Conservation (phyloP, 345 rosid genomes). For the Heritiera littoralis region DNA sequence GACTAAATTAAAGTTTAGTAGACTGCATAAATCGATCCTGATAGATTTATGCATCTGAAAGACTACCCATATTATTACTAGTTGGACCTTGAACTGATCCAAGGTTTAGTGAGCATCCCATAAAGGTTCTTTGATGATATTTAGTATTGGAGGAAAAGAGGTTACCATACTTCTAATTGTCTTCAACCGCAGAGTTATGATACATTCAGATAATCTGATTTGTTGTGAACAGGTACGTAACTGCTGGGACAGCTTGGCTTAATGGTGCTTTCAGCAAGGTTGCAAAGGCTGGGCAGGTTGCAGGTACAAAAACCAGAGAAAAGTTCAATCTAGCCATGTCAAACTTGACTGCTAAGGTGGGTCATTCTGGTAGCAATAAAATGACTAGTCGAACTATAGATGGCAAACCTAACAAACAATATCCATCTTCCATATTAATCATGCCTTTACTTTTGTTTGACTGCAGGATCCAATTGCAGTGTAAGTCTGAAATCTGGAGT, state of each 20-base stretch:
- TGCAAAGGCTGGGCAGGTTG: conserved; percentile 83
- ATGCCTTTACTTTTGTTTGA: neutral
- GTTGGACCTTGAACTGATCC: neutral
- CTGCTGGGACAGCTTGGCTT: conserved; percentile 86
- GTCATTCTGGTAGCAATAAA: conserved; percentile 19
- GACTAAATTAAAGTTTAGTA: neutral
- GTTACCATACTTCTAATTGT: neutral
- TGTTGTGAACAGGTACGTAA: conserved; percentile 57
- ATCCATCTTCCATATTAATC: neutral
- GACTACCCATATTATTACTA: neutral
- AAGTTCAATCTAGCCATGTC: conserved; percentile 78
- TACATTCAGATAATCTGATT: conserved; percentile 8
- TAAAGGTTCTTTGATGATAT: neutral
- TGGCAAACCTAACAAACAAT: neutral
- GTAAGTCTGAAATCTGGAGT: conserved; percentile 30
- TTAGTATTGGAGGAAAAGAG: neutral
- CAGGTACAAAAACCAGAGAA: conserved; percentile 81
- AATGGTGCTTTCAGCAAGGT: conserved; percentile 84
- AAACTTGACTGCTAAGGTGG: conserved; percentile 80
- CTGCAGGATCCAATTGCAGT: conserved; percentile 87
- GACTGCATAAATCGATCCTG: neutral
- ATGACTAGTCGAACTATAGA: neutral
- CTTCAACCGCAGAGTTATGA: neutral
- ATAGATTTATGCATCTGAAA: neutral
- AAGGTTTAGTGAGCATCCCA: neutral